Evolutionary conservation across 805 yeast genomes (phyloP), one percentile per base, ranked within the genome.

Genomic region (Pichia scutulata): DNA sequence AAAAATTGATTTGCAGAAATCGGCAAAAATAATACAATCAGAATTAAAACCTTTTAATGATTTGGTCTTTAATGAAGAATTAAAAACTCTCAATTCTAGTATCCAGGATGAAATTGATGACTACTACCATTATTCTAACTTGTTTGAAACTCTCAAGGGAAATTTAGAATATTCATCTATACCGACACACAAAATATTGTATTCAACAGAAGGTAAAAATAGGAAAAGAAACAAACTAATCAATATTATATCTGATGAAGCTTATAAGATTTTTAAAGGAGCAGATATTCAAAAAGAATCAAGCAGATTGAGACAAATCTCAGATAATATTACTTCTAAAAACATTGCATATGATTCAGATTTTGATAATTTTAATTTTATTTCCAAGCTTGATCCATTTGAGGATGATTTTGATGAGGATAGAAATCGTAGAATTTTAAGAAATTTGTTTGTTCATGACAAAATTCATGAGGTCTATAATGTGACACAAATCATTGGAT

Each of bases 401-500:
- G 50, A 52, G 16, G 45, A 39, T 10, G 51, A 39, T 12, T 42
- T 44, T 22, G 46, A 74, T 48, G 84, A 81, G 54, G 95, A 87
- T 61, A 80, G 80, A 57, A 86, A 88, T 61, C 68, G 95, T 49
- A 84, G 83, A 59, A 84, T 89, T 1, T 67, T 88, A 21, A 74
- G 90, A 51, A 77, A 86, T 57, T 67, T 89, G 49, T 81, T 70
- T 56, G 75, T 79, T 47, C 86, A 86, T 16, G 97, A 89, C 62
- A 75, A 74, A 43, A 86, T 89, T 23, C 75, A 70, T n/a, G 78
- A 78, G 14, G 67, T 89, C 18, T 82, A 87, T 82, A 89, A 89
- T 61, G 81, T 86, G 1, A 80, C 90, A 49, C 80, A 81, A 45
- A 78, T 89, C 21, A 68, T 83, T 51, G 96, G 96, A 0, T 67